Conservation (phyloP, 148 eudicot genomes). For the Beta vulgaris region DNA sequence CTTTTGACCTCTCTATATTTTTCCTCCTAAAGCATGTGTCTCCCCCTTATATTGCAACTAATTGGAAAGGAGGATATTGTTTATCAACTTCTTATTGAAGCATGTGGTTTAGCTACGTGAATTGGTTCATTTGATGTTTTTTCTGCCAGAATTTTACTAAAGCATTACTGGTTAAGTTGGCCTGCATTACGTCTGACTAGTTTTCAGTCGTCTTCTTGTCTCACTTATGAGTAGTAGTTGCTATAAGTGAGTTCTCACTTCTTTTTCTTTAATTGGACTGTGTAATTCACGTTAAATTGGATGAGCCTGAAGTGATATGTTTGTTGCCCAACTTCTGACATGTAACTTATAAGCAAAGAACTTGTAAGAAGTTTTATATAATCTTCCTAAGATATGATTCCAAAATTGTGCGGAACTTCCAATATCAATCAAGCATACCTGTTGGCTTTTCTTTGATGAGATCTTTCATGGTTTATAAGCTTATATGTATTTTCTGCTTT, state of each 20-base stretch:
- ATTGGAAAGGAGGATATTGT: no score
- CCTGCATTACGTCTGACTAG: not conserved
- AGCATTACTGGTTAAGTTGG: not conserved
- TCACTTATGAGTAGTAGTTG: not conserved
- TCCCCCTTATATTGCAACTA: no score
- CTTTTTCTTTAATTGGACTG: not conserved
- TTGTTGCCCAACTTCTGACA: not conserved
- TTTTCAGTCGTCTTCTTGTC: not conserved
- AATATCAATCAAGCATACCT: not conserved
- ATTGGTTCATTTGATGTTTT: not conserved
- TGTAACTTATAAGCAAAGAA: not conserved
- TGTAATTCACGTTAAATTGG: not conserved
- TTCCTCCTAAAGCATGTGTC: no score
- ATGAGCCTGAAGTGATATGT: not conserved
- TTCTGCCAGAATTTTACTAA: not conserved
- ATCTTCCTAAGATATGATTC: not conserved
- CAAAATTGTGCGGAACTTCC: not conserved
- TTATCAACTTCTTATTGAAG: no score
- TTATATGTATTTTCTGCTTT: not conserved
- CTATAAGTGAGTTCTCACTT: not conserved
- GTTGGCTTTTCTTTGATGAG: not conserved
- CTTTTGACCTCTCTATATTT: no score
- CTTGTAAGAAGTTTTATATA: not conserved
- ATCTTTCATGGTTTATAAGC: not conserved
- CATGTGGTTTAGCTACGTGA: not conserved